Conservation (phyloP, 768 basidiomycete species). For the Phlegmacium glaucopus region DNA sequence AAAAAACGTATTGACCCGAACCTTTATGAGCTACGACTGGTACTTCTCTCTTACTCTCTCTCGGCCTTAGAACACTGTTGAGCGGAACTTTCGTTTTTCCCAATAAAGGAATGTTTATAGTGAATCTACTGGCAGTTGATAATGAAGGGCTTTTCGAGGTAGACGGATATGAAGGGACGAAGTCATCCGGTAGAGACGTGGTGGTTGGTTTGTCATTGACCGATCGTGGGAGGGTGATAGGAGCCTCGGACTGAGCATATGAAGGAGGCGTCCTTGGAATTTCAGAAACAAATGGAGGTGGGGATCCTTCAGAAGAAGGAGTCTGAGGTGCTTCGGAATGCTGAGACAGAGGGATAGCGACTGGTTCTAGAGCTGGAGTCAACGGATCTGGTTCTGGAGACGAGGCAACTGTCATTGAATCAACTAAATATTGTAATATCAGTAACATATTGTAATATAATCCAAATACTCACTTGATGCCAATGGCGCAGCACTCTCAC, state of each 20-base stretch:
- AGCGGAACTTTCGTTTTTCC: conserved; percentile 15
- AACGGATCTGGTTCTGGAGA: conserved; percentile 3
- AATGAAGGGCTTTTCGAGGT: background rate
- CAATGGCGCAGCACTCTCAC: too few relatives aligned
- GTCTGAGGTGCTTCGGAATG: background rate
- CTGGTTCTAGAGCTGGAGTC: background rate
- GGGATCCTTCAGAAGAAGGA: background rate
- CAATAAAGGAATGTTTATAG: conserved; percentile 16
- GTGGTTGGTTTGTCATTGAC: background rate
- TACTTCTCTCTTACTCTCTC: background rate
- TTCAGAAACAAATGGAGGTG: conserved; percentile 5
- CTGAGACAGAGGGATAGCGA: background rate
- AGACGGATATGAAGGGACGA: conserved; percentile 12
- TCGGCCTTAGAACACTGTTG: conserved; percentile 1
- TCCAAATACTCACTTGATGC: background rate
- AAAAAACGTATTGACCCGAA: background rate
- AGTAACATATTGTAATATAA: background rate
- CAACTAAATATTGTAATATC: background rate
- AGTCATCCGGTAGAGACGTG: conserved; percentile 12
- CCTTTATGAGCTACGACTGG: background rate
- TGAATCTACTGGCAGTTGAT: conserved; percentile 11
- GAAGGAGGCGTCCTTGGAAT: background rate
- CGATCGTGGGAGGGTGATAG: background rate
- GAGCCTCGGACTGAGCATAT: background rate
- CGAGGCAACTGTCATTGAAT: background rate